phyloP scores from a whole-genome alignment of 2,329 filamentous ascomycete species.

The Dactylellina haptotyla region DNA sequence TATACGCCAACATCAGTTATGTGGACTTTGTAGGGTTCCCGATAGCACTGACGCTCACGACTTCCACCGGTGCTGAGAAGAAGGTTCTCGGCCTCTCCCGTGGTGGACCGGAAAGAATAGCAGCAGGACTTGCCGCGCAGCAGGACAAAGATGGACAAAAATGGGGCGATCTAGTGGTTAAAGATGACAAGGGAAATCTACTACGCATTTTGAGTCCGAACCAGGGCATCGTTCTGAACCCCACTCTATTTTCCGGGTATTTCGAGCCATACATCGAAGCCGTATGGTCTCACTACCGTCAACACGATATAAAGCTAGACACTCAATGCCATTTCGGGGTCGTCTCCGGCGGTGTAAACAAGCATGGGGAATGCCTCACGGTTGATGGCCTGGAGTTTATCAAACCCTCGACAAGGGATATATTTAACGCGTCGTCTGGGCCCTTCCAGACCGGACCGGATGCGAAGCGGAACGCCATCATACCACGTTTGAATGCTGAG shows the following conservation, averaged over 20 bases:
- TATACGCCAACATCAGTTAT: conserved; percentile 76
- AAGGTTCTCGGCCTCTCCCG: conserved; percentile 69
- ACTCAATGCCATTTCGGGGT: conserved; percentile 72
- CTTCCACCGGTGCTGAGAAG: conserved; percentile 63
- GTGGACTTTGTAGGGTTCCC: conserved; percentile 79
- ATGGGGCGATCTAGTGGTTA: conserved; percentile 72
- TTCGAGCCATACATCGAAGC: conserved; percentile 64
- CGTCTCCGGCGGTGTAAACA: conserved; percentile 65
- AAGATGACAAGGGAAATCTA: conserved; percentile 58
- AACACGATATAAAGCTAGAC: conserved; percentile 68
- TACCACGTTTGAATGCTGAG: conserved; percentile 76
- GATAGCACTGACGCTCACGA: conserved; percentile 68
- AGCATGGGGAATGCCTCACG: conserved; percentile 62
- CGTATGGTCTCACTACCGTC: conserved; percentile 63
- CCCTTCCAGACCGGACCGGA: conserved; percentile 65
- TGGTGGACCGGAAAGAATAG: conserved; percentile 69
- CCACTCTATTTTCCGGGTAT: conserved; percentile 62
- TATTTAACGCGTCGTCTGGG: conserved; percentile 74
- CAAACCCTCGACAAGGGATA: conserved; percentile 70
- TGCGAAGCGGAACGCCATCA: conserved; percentile 60
- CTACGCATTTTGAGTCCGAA: conserved; percentile 65
- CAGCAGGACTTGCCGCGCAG: conserved; percentile 68
- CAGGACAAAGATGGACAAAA: conserved; percentile 67
- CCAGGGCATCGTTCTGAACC: conserved; percentile 61
- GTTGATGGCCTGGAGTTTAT: conserved; percentile 66